Percentiles rank a stretch among this genome's conserved stretches.
Evolutionary conservation across 2,329 filamentous ascomycete genomes (phyloP).

Genomic region (Eutypa lata): DNA sequence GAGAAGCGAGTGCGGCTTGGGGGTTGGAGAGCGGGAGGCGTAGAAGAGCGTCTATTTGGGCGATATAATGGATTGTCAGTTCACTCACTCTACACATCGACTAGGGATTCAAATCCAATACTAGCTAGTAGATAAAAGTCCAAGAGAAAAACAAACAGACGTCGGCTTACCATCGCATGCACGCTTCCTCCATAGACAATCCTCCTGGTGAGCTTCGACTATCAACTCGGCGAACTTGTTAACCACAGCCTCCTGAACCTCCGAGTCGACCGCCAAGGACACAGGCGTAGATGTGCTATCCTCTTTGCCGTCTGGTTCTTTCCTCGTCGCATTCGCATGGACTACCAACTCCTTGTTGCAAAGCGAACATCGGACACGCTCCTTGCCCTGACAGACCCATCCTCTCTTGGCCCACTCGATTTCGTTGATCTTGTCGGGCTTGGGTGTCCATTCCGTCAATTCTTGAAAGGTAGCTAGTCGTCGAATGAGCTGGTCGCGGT

Average conservation of each 20-base stretch:
- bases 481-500: constrained; percentile 76
- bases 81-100: neutral
- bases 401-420: constrained; percentile 93
- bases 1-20: constrained; percentile 51
- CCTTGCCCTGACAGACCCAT: constrained; percentile 81
- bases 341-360: constrained; percentile 84
- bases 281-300: constrained; percentile 19
- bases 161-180: constrained; percentile 73
- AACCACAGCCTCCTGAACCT: constrained; percentile 68
- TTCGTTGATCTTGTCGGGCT: constrained; percentile 81
- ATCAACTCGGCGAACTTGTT: constrained; percentile 74
- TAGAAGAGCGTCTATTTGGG: constrained; percentile 51
- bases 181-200: constrained; percentile 80
- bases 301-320: constrained; percentile 51
- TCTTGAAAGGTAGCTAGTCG: constrained; percentile 86
- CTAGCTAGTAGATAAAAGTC: too few species aligned
- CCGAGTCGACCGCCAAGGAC: constrained; percentile 52
- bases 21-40: constrained; percentile 63
- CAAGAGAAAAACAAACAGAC: too few species aligned
- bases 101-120: neutral
- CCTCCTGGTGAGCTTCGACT: constrained; percentile 70
- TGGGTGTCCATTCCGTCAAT: constrained; percentile 89
- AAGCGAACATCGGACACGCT: constrained; percentile 80
- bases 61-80: neutral
- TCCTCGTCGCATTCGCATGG: constrained; percentile 64